Evolutionary conservation across 2,329 filamentous ascomycete genomes (phyloP).

Genomic region (Epichloe glyceriae): DNA sequence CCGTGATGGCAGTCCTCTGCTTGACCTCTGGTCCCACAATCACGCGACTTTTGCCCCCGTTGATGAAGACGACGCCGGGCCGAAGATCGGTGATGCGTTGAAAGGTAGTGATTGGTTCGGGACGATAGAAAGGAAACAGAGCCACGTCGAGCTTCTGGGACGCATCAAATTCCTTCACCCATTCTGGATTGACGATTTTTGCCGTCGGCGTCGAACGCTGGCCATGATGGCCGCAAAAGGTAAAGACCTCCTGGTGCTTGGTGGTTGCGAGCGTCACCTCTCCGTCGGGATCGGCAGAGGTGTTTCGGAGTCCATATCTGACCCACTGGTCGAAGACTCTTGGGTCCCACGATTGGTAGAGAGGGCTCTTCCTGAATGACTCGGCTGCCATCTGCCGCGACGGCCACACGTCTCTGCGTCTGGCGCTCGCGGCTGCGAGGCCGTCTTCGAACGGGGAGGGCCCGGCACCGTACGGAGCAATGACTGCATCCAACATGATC

Average conservation of each 20-base stretch:
- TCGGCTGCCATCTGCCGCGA: conserved; percentile 55
- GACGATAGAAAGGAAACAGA: conserved; percentile 49
- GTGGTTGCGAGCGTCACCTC: conserved; percentile 65
- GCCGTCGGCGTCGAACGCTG: conserved; percentile 26
- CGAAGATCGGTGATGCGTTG: conserved; percentile 44
- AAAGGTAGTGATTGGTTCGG: conserved; percentile 47
- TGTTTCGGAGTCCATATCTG: conserved; percentile 58
- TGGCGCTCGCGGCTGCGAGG: conserved; percentile 50
- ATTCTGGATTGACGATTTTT: conserved; percentile 26
- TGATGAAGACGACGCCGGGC: conserved; percentile 56
- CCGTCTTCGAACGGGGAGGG: conserved; percentile 20
- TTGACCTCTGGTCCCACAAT: conserved; percentile 35
- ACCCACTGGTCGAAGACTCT: conserved; percentile 56
- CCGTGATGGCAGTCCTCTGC: conserved; percentile 52
- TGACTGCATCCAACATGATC: conserved; percentile 74
- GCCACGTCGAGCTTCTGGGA: conserved; percentile 22
- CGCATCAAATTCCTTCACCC: conserved; percentile 33
- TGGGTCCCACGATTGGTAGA: conserved; percentile 73
- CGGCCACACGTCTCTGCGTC: conserved; percentile 71
- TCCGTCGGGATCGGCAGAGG: conserved; percentile 23
- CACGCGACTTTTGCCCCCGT: conserved; percentile 47
- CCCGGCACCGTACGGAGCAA: conserved; percentile 36
- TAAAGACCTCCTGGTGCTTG: conserved; percentile 70
- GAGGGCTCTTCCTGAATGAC: conserved; percentile 49
- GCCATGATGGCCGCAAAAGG: conserved; percentile 53